Conservation (phyloP, 2,329 filamentous ascomycete genomes). For the Fusarium transvaalense region DNA sequence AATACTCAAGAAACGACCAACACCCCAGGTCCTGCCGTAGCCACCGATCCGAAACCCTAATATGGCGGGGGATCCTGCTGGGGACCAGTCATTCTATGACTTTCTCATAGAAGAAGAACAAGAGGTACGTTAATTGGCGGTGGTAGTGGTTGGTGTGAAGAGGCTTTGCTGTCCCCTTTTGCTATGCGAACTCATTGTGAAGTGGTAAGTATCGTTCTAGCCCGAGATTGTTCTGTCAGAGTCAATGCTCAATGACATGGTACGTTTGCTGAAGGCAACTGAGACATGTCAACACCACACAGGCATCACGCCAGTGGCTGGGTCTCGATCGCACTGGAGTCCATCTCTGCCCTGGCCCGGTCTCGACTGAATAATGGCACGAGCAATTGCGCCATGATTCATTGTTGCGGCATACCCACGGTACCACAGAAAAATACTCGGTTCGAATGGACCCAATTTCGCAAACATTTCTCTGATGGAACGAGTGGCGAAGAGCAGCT, state of each 20-base stretch:
- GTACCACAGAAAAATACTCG: conserved; percentile 7
- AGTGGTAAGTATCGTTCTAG: conserved; percentile 18
- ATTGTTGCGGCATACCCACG: conserved; percentile 12
- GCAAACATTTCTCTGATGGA: conserved; percentile 5
- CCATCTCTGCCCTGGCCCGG: conserved; percentile 8
- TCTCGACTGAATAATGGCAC: conserved; percentile 22
- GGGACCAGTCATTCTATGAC: conserved; percentile 49
- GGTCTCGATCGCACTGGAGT: conserved; percentile 37
- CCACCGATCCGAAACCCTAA: conserved; percentile 31
- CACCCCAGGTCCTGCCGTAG: conserved; percentile 22
- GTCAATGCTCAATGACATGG: conserved; percentile 28
- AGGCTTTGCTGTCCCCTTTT: conserved; percentile 24
- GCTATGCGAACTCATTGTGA: conserved; percentile 24
- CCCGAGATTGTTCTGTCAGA: conserved; percentile 15
- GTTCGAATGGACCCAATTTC: conserved; percentile 13
- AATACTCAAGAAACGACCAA: conserved; percentile 21
- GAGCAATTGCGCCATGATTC: conserved; percentile 16
- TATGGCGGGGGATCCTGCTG: conserved; percentile 44
- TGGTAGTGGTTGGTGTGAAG: neutral
- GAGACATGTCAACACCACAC: conserved; percentile 40
- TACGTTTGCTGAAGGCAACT: conserved; percentile 22
- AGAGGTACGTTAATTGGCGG: conserved; percentile 42
- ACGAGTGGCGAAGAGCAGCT: conserved; percentile 8
- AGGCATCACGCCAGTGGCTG: conserved; percentile 47
- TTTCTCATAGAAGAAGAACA: conserved; percentile 49